A percentile compares a stretch with the other conserved stretches of the same genome.
Conservation (phyloP, 78 protist species). For the Mastigamoeba balamuthi region DNA sequence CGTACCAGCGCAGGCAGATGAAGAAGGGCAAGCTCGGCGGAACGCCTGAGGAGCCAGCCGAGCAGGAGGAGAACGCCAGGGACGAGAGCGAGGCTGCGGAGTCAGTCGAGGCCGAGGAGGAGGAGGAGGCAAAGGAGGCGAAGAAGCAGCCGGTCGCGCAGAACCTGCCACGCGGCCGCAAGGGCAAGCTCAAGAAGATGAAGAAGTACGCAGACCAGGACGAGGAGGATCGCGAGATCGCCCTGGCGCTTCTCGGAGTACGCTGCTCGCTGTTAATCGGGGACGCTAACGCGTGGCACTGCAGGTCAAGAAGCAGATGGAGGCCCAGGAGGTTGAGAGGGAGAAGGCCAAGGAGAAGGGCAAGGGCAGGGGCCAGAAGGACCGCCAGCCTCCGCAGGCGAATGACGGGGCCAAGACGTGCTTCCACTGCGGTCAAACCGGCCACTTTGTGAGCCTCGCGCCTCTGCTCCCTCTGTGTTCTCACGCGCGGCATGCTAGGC, state of each 20-base stretch:
- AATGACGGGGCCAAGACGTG: neutral
- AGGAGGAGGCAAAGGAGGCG: conserved; percentile 5
- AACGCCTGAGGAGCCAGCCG: neutral
- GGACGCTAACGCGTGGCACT: no score
- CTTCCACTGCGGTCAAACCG: neutral
- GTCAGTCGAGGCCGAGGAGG: conserved; percentile 1
- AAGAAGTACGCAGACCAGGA: conserved; percentile 82
- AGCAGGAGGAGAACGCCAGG: neutral
- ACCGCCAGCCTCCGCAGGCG: neutral
- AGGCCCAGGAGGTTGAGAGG: no score
- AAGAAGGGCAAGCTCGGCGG: conserved; percentile 18
- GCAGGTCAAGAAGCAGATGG: no score
- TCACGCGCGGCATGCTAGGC: no score
- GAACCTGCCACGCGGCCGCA: conserved; percentile 36
- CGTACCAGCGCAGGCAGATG: conserved; percentile 3
- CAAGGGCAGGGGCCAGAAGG: neutral
- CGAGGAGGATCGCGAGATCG: conserved; percentile 76
- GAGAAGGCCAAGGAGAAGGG: neutral
- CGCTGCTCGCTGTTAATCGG: no score
- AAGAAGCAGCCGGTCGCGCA: conserved; percentile 10
- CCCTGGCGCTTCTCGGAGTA: conserved; percentile 37
- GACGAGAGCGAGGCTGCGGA: neutral
- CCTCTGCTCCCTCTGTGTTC: no score
- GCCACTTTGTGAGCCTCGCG: neutral
- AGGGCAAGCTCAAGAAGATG: conserved; percentile 71